Evolutionary conservation across 2,329 filamentous ascomycete genomes (phyloP), one percentile per base, ranked within the genome.

Genomic region (Lojkania enalia): DNA sequence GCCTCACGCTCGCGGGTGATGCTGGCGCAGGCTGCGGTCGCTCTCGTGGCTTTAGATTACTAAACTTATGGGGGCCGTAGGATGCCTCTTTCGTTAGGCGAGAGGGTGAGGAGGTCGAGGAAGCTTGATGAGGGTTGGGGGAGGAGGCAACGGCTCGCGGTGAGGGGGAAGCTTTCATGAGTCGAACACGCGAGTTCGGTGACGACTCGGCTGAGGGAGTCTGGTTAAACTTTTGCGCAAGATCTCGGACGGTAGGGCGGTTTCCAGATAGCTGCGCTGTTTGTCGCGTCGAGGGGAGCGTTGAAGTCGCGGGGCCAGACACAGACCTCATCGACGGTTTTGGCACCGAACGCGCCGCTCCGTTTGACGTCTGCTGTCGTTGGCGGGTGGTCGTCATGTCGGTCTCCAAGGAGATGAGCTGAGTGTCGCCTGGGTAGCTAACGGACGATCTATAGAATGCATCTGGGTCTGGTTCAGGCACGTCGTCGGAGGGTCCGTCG

Each of bases 171-270:
- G 48, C 38, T 27, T 50, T 55, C 11, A 48, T 35, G 1, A 46
- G 38, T 32, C 49, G 52, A 21, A 35, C 32, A 30, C 51, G 46
- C 46, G 56, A 33, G 49, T 55, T 31, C 12, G 65, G 63, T 25
- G 62, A 63, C 5, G 57, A 58, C 2, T 62, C 54, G 15, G 58
- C 55, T 13, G 60, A 57, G 15, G 64, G 51, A 12, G 65, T 57
- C 15, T 64, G 64, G 46, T 69, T 66, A 48, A 71, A 71, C 19
- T 64, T 56, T 48, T 69, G 62, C 1, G 67, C 66, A 32, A 71
- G 61, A 27, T 60, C 66, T 51, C 54, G 67, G 30, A 71, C 68
- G 19, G 66, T 65, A n/a, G 63, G 63, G 44, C 49, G 63, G 48
- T 25, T 51, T 37, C n/a, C 54, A 36, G 33, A 63, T 40, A 46